Base-by-base conservation (phyloP, 2,329 filamentous ascomycete genomes). In the Zymoseptoria ardabiliae region DNA sequence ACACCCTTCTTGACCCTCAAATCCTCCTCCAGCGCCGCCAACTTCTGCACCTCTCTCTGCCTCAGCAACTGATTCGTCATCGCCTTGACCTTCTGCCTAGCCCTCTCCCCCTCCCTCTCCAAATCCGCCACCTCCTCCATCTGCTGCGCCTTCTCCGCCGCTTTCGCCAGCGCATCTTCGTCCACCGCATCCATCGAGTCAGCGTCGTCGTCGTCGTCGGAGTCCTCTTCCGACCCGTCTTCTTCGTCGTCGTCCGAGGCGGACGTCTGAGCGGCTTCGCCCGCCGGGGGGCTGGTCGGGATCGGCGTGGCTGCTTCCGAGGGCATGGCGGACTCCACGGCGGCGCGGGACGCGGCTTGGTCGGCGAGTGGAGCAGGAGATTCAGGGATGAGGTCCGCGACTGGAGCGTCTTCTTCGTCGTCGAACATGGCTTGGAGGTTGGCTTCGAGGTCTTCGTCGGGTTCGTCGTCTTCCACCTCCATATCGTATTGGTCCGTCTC, bases 41-140 rank as follows among this genome's bases (percentile, higher is more conserved):
- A 75, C 59, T 78, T 80, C 50, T 76, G 75, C 65, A 77, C 72
- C 57, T 81, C 71, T 58, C 81, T 74, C 63, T 76, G 73, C 69
- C 76, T 79, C 63, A 83, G 72, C 60, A 85, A 74, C 61, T 77
- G 73, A 25, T 73, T 74, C 52, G 78, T 75, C 62, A 76, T 73
- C 56, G 76, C 73, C 52, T 69, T 71, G 25, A 76, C 71, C 55
- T 70, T 70, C 55, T 61, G 60, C 54, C 63, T 62, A 20, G 76
- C 75, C 23, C 73, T 70, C 49, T 74, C 73, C 49, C 84, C 76
- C 60, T 80, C 76, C 53, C 75, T 74, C 69, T 83, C 77, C 63
- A 85, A 65, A 66, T 84, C 82, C 4, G 75, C 76, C 56, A 85
- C 81, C 69, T 85, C 81, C 58, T 81, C 79, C 54, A 75, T 73